Evolutionary conservation across 2,329 filamentous ascomycete species (phyloP).

Genomic region (Fusarium udum): DNA sequence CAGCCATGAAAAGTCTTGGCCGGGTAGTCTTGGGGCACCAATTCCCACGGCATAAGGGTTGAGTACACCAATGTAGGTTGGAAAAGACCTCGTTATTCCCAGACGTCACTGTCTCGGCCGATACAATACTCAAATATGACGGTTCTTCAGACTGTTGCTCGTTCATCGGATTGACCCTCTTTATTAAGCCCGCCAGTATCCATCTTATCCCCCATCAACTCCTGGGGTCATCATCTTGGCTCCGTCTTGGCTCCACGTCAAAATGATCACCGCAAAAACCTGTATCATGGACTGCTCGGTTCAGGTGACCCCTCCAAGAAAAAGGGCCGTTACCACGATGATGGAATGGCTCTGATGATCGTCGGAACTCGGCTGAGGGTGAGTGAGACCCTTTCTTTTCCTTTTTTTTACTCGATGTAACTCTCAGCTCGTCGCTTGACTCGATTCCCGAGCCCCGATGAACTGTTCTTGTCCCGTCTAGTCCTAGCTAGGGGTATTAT

Average conservation of each 20-base stretch:
- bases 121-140: background rate
- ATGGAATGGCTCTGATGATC: slow-evolving; percentile 13
- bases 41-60: background rate
- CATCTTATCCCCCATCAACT: slow-evolving; percentile 3
- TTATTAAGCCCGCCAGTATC: slow-evolving; percentile 11
- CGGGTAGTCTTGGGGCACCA: background rate
- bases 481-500: background rate
- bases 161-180: background rate
- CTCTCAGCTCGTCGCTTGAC: slow-evolving; percentile 1
- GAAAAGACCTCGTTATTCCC: background rate
- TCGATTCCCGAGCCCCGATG: slow-evolving; percentile 13
- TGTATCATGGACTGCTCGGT: slow-evolving; percentile 5
- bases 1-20: slow-evolving; percentile 8
- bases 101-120: background rate
- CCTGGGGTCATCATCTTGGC: slow-evolving; percentile 15
- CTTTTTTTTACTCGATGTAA: background rate
- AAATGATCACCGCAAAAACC: slow-evolving; percentile 14
- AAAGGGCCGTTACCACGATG: slow-evolving; percentile 12
- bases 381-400: slow-evolving; percentile 6
- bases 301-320: slow-evolving; percentile 20
- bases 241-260: slow-evolving; percentile 23
- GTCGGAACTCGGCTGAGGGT: slow-evolving; percentile 14
- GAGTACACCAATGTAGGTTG: background rate
- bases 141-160: background rate
- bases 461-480: background rate